Conservation (phyloP, 202 grass and related monocot genomes). For the Zizania palustris region DNA sequence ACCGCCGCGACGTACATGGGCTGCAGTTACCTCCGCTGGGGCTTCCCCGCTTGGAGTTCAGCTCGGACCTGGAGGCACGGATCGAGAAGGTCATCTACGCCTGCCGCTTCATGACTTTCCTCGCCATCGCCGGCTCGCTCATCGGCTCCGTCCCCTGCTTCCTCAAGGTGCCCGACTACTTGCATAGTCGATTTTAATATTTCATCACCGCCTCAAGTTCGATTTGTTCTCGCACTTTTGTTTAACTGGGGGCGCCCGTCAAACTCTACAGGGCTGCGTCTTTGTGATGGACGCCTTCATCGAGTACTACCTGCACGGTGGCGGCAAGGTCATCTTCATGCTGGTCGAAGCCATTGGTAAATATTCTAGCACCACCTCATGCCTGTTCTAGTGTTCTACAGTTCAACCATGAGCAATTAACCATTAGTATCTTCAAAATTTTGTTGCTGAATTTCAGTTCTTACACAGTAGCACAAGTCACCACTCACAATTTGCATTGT, state of each 20-base stretch:
- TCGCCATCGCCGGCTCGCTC: slow-evolving; percentile 80
- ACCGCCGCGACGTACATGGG: not conserved
- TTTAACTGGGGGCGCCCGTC: not conserved
- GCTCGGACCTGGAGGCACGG: slow-evolving; percentile 49
- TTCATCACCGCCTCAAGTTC: not conserved
- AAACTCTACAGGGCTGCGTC: slow-evolving; percentile 62
- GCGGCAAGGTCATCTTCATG: slow-evolving; percentile 62
- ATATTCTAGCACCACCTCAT: slow-evolving; percentile 1
- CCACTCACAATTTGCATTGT: not conserved
- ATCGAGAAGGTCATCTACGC: slow-evolving; percentile 78
- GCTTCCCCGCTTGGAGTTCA: not conserved
- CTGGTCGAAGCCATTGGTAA: slow-evolving; percentile 90
- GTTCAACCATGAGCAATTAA: not conserved
- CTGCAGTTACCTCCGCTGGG: slow-evolving; percentile 24
- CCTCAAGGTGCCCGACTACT: slow-evolving; percentile 58
- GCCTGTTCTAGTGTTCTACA: slow-evolving; percentile 6
- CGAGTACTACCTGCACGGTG: slow-evolving; percentile 54
- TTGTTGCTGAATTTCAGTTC: not conserved
- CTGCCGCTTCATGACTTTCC: slow-evolving; percentile 81
- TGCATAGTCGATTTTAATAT: not conserved
- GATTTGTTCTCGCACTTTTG: not conserved
- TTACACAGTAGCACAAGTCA: not conserved
- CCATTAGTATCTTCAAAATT: slow-evolving; percentile 3
- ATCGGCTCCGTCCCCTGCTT: slow-evolving; percentile 87
- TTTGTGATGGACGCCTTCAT: slow-evolving; percentile 67